Conservation (phyloP, 495 filamentous ascomycete genomes). For the Aspergillus sclerotioniger region DNA sequence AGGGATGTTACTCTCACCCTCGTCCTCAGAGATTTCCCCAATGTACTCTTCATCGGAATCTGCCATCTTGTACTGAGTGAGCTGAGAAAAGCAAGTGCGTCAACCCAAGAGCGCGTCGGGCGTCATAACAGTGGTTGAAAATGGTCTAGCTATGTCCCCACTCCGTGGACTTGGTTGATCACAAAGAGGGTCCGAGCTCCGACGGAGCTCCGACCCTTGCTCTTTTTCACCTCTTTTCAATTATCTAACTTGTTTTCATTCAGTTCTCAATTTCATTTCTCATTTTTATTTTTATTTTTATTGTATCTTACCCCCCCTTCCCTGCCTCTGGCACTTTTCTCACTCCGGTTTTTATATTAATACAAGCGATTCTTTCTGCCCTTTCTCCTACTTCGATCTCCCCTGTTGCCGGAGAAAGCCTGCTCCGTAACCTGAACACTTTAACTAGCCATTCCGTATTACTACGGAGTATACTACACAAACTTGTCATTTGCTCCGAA, state of each 20-base stretch:
- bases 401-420: neutral
- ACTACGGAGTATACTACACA: neutral
- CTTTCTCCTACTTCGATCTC: neutral
- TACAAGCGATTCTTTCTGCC: neutral
- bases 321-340: neutral
- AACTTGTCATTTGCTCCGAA: constrained; percentile 16
- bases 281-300: constrained; percentile 6
- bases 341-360: neutral
- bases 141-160: neutral
- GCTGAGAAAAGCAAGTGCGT: constrained; percentile 5
- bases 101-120: neutral
- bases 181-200: constrained; percentile 66
- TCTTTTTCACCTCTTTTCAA: neutral
- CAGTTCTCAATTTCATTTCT: constrained; percentile 4
- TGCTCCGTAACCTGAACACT: neutral
- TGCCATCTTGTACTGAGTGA: constrained; percentile 29
- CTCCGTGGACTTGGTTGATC: neutral
- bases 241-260: constrained; percentile 8
- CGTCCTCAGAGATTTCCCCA: constrained; percentile 75
- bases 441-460: neutral
- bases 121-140: neutral
- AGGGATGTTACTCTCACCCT: constrained; percentile 65
- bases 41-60: constrained; percentile 83
- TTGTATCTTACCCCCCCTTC: too few relatives aligned
- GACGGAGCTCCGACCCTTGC: constrained; percentile 27